Percentiles rank a stretch among this genome's conserved stretches.
Evolutionary conservation across 306 rosid species (phyloP).

Genomic region (Astragalus membranaceus): DNA sequence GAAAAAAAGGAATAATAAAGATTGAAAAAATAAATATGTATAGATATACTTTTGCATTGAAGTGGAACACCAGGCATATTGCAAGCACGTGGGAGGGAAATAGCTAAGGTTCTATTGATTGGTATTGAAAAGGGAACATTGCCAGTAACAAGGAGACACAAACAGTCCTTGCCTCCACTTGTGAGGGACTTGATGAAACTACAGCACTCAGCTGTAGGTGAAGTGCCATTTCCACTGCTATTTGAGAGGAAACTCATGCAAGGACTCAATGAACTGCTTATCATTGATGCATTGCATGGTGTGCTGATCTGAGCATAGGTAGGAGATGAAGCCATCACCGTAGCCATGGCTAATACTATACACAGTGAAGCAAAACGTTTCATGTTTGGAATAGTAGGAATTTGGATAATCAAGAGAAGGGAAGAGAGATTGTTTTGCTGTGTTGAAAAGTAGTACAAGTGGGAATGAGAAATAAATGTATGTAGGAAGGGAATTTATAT

Average conservation of each 20-base stretch:
- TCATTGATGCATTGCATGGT: conserved; percentile 47
- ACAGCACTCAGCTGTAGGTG: conserved; percentile 70
- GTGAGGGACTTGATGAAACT: conserved; percentile 53
- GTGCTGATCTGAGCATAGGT: conserved; percentile 40
- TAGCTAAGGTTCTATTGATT: conserved; percentile 63
- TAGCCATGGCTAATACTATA: conserved; percentile 21
- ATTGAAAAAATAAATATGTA: not conserved
- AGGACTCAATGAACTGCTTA: conserved; percentile 42
- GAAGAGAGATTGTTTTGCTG: not conserved
- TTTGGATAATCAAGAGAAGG: not conserved
- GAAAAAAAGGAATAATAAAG: not conserved
- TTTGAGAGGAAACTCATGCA: conserved; percentile 62
- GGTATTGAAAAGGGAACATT: conserved; percentile 61
- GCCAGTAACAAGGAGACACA: conserved; percentile 65
- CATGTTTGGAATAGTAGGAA: conserved; percentile 26
- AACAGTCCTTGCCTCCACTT: conserved; percentile 49
- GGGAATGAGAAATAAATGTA: conserved; percentile 1
- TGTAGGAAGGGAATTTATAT: conserved; percentile 40
- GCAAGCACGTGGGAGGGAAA: conserved; percentile 95
- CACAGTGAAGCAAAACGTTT: conserved; percentile 1
- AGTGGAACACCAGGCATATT: conserved; percentile 65
- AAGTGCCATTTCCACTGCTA: conserved; percentile 50
- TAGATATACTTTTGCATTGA: conserved; percentile 57
- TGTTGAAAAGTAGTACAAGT: not conserved
- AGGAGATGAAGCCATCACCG: conserved; percentile 24